Conservation (phyloP, 2,329 filamentous ascomycete species). For the Sordariomycetes sp. region DNA sequence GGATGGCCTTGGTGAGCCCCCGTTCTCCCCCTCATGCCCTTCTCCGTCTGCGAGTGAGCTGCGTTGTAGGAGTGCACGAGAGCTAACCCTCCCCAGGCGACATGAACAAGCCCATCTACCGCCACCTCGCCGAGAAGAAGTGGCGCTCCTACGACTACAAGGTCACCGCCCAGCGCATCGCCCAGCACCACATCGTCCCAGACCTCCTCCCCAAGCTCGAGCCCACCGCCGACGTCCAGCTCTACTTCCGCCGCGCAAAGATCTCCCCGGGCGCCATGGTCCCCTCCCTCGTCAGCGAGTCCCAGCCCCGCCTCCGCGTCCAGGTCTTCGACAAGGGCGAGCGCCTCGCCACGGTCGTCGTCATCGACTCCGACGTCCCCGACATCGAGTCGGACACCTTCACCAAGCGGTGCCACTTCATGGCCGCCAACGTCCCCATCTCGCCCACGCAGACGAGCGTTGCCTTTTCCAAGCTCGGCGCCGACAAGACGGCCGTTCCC, state of each 20-base stretch:
- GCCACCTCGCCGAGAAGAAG: conserved; percentile 72
- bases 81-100: conserved; percentile 45
- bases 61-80: not conserved
- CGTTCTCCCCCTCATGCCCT: not conserved
- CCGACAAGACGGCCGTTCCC: conserved; percentile 56
- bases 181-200: conserved; percentile 76
- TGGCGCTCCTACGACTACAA: conserved; percentile 76
- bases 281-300: conserved; percentile 59
- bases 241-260: conserved; percentile 62
- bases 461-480: conserved; percentile 47
- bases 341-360: conserved; percentile 70
- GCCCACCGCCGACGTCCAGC: conserved; percentile 63
- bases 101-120: conserved; percentile 94
- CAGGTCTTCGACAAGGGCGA: conserved; percentile 75
- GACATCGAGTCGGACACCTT: conserved; percentile 64
- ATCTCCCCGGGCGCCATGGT: conserved; percentile 69
- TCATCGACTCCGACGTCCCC: conserved; percentile 86
- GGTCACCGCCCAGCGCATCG: conserved; percentile 72
- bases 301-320: conserved; percentile 61
- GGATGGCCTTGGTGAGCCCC: conserved; percentile 63
- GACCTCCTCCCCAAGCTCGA: conserved; percentile 76
- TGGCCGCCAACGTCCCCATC: conserved; percentile 54
- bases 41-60: not conserved
- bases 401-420: conserved; percentile 71
- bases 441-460: conserved; percentile 41